Conservation (phyloP, 1,139 yeast species). For the Nakaseomyces uthaithaninus region DNA sequence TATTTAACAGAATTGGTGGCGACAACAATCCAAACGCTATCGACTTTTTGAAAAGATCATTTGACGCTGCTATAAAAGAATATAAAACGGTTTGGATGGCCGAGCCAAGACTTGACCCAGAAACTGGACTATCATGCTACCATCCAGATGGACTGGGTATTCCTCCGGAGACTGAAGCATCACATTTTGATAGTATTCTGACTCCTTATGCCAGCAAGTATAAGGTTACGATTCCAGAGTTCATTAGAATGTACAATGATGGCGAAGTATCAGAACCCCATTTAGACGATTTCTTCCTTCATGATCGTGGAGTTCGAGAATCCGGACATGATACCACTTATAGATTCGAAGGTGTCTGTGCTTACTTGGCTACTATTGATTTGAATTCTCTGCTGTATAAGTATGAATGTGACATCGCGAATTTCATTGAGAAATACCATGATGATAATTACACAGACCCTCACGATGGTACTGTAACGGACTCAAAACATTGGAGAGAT, state of each 20-base stretch:
- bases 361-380: constrained; percentile 85
- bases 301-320: constrained; percentile 93
- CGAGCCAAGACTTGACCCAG: constrained; percentile 64
- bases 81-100: constrained; percentile 74
- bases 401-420: constrained; percentile 80
- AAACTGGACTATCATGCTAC: constrained; percentile 82
- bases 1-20: constrained; percentile 54
- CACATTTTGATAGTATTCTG: constrained; percentile 73
- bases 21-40: constrained; percentile 39
- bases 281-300: constrained; percentile 83
- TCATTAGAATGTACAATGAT: constrained; percentile 60
- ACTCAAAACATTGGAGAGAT: constrained; percentile 43
- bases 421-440: constrained; percentile 50
- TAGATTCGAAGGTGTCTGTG: constrained; percentile 84
- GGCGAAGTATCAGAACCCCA: constrained; percentile 64
- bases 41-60: constrained; percentile 57
- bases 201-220: constrained; percentile 62
- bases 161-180: constrained; percentile 94
- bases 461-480: constrained; percentile 1
- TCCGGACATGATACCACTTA: constrained; percentile 95
- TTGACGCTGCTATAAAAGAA: constrained; percentile 78
- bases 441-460: constrained; percentile 38
- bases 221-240: constrained; percentile 54
- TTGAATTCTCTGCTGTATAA: constrained; percentile 79
- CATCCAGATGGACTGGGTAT: constrained; percentile 86